Base-by-base conservation (phyloP, 208 protist species). In the Trypanosoma melophagium region DNA sequence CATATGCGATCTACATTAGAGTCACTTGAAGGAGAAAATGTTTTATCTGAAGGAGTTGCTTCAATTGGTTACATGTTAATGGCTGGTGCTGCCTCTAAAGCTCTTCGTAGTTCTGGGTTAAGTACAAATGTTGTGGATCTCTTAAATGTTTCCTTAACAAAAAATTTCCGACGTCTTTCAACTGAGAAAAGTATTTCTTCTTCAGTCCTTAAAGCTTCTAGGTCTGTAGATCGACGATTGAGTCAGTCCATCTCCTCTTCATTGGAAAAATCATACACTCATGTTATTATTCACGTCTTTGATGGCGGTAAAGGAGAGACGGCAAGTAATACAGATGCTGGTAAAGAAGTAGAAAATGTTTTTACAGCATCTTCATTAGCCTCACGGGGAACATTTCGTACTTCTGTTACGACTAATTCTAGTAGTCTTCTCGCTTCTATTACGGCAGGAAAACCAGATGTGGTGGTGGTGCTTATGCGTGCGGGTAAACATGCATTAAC, bases 241-340 rank as follows among this genome's bases (percentile, higher is more conserved):
- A 61, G 57, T 45, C 41, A 51, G n/a, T 61, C 41, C 7, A 51
- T 22, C 2, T 17, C 24, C 0, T 41, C 21, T 17, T 17, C 21
- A 0, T 21, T 25, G 31, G 31, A 58, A 8, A 38, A 47, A n/a
- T 3, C 44, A 8, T 71, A 28, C 42, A 17, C 44, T 8, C 17
- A 68, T 42, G 54, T 74, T 25, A 44, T 66, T 21, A 74, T 74
- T 31, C 55, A 74, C 28, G 28, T 74, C 0, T 28, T 66, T 17
- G 24, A 44, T 42, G 25, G 12, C 2, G 54, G 35, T 19, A 24
- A 55, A 21, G 55, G 40, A 12, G 21, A n/a, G 2, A 0, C 28
- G 24, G 69, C 60, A 22, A 12, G 4, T 44, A 35, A 35, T 35
- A 66, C 13, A 22, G 16, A 56, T 53, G 10, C 67, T n/a, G 52